Conservation (phyloP, 371 early-diverging fungal species). For the Mucor indicus region DNA sequence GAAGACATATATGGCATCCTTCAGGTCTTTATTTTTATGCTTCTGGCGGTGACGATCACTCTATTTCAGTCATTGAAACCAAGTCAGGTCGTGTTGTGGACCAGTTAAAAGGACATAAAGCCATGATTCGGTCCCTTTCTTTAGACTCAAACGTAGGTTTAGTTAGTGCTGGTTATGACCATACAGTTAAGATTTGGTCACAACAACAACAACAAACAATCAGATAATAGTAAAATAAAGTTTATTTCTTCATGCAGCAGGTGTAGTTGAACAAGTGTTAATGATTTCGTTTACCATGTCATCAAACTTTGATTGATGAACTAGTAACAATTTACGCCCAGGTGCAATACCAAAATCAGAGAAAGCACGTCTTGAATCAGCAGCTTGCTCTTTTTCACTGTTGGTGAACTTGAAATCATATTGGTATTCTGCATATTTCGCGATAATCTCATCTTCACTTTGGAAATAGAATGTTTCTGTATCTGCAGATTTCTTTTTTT, state of each 20-base stretch:
- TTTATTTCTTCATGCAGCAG: conserved; percentile 9
- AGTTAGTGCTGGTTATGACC: conserved; percentile 39
- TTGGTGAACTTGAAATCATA: conserved; percentile 72
- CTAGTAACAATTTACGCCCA: conserved; percentile 68
- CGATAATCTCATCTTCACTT: conserved; percentile 90
- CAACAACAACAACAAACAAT: conserved; percentile 5
- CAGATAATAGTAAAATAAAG: conserved; percentile 5
- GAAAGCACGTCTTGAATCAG: conserved; percentile 83
- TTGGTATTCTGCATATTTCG: conserved; percentile 32
- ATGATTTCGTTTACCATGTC: conserved; percentile 51
- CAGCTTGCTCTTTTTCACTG: conserved; percentile 52
- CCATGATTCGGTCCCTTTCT: conserved; percentile 41
- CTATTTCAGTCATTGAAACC: conserved; percentile 61
- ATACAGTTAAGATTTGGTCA: conserved; percentile 33
- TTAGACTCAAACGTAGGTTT: conserved; percentile 29
- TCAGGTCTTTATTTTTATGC: conserved; percentile 66
- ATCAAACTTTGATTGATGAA: conserved; percentile 61
- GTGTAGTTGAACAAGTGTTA: conserved; percentile 33
- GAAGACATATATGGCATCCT: conserved; percentile 62
- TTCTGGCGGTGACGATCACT: conserved; percentile 60
- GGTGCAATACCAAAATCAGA: conserved; percentile 85
- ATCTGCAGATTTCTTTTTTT: conserved; percentile 40
- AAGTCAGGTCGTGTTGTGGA: conserved; percentile 48
- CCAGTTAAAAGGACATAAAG: conserved; percentile 51
- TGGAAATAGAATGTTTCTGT: conserved; percentile 73